A percentile compares a stretch with the other conserved stretches of the same genome.
Evolutionary conservation across 2,329 filamentous ascomycete species (phyloP).

Genomic region (Xylaria hypoxylon): DNA sequence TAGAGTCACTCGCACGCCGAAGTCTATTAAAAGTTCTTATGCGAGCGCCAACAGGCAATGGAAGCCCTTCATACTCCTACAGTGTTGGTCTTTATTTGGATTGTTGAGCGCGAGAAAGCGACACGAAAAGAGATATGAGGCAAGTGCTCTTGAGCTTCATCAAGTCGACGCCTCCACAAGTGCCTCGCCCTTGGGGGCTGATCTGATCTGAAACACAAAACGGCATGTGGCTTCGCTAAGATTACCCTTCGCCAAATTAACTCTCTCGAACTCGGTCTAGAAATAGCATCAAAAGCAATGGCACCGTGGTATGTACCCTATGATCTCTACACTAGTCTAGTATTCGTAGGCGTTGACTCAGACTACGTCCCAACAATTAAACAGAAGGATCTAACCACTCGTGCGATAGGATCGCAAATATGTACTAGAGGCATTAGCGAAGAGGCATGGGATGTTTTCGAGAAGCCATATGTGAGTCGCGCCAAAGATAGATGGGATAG

Average conservation of each 20-base stretch:
- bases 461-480: not conserved
- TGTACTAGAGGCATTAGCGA: not conserved
- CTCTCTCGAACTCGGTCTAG: not conserved
- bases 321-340: not conserved
- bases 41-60: not conserved
- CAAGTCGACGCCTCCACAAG: not conserved
- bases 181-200: not conserved
- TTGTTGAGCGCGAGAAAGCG: not conserved
- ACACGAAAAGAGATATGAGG: not conserved
- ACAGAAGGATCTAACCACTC: not conserved
- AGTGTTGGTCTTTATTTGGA: not conserved
- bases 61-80: not conserved
- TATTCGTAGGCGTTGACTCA: too few species aligned
- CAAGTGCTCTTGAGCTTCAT: not conserved
- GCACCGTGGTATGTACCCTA: not conserved
- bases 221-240: not conserved
- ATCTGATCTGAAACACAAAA: not conserved
- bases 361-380: not conserved
- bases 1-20: not conserved
- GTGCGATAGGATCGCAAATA: not conserved
- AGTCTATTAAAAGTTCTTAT: not conserved
- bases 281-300: not conserved
- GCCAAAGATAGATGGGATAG: slow-evolving; percentile 3
- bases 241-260: not conserved
- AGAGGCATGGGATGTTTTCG: not conserved